A percentile compares a stretch with the other conserved stretches of the same genome.
phyloP scores from a whole-genome alignment of 305 asterid species.

The Fraxinus latifolia region DNA sequence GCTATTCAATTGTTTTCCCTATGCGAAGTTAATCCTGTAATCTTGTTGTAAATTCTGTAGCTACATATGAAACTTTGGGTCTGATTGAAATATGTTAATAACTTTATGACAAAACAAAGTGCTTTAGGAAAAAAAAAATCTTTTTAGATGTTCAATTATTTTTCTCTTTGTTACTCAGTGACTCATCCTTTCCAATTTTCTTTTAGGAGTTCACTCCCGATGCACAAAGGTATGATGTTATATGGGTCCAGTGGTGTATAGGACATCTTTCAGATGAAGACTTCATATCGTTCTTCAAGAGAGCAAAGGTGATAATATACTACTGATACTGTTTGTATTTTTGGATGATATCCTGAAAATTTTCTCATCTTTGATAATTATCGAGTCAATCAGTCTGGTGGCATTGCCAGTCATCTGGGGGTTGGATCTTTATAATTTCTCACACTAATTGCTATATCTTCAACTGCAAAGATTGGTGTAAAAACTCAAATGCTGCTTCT shows the following conservation, averaged over 20 bases:
- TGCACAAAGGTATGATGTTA: slow-evolving; percentile 70
- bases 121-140: background rate
- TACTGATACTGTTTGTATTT: background rate
- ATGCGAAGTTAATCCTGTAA: background rate
- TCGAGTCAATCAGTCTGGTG: background rate
- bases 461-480: background rate
- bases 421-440: background rate
- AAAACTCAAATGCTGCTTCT: background rate
- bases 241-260: slow-evolving; percentile 99
- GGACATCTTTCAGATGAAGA: slow-evolving; percentile 96
- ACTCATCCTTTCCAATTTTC: slow-evolving; percentile 5
- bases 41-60: background rate
- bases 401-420: background rate
- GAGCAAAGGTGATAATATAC: slow-evolving; percentile 60
- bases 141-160: background rate
- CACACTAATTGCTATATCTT: background rate
- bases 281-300: slow-evolving; percentile 67
- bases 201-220: slow-evolving; percentile 84
- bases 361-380: background rate
- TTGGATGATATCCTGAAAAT: background rate
- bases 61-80: background rate
- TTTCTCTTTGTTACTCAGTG: slow-evolving; percentile 14
- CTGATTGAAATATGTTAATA: background rate
- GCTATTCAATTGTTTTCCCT: background rate
- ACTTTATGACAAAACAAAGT: background rate